Percentiles rank a stretch among this genome's conserved stretches.
Conservation (phyloP, 163 green algal species). For the Prototheca cutis region DNA sequence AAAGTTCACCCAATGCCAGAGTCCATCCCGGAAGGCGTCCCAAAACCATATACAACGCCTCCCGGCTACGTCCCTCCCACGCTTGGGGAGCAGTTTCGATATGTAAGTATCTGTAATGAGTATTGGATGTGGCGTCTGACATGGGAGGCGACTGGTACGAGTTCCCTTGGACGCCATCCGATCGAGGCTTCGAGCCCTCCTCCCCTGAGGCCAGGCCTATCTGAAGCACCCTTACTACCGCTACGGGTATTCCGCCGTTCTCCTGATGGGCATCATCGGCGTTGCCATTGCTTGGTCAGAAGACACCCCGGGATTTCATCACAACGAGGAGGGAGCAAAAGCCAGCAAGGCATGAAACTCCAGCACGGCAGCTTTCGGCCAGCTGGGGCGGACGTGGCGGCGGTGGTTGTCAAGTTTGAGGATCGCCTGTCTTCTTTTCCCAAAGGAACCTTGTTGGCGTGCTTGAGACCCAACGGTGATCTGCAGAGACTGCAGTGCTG, state of each 20-base stretch:
- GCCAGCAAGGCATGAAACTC: too few relatives aligned
- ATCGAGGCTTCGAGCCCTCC: not conserved
- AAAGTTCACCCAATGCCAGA: too few relatives aligned
- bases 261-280: slow-evolving; percentile 11
- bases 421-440: not conserved
- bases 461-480: too few relatives aligned
- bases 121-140: too few relatives aligned
- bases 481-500: too few relatives aligned
- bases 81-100: slow-evolving; percentile 22
- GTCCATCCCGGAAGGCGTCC: not conserved
- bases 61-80: slow-evolving; percentile 9
- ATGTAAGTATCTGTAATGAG: slow-evolving; percentile 2
- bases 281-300: slow-evolving; percentile 5
- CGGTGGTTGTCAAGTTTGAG: too few relatives aligned
- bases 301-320: too few relatives aligned
- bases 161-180: not conserved
- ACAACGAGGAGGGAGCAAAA: too few relatives aligned
- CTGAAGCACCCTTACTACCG: slow-evolving; percentile 10
- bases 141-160: not conserved
- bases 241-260: slow-evolving; percentile 10
- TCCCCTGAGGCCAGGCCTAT: slow-evolving; percentile 1
- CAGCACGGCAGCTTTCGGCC: too few relatives aligned
- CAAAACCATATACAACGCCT: slow-evolving; percentile 20
- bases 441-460: too few relatives aligned
- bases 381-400: too few relatives aligned